phyloP scores from a whole-genome alignment of 129 eudicot species.

The Tagetes erecta region DNA sequence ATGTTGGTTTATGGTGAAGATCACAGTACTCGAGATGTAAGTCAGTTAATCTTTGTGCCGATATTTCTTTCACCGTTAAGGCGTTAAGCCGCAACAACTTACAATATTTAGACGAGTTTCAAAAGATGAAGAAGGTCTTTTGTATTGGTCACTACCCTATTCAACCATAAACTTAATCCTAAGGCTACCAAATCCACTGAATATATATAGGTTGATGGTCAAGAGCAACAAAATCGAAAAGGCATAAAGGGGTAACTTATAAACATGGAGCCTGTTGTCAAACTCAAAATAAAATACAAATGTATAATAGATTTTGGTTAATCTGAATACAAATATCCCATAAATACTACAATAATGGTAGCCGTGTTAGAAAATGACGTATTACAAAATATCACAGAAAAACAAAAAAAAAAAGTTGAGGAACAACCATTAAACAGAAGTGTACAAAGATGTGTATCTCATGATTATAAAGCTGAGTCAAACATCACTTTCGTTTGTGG shows the following conservation, averaged over 20 bases:
- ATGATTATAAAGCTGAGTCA: constrained; percentile 34
- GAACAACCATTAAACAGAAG: constrained; percentile 9
- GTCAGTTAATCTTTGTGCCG: not conserved
- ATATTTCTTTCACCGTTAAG: too few species aligned
- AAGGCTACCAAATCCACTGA: too few species aligned
- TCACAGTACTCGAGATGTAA: not conserved
- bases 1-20: not conserved
- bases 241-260: too few species aligned
- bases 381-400: constrained; percentile 23
- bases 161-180: too few species aligned
- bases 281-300: not conserved
- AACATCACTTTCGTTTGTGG: constrained; percentile 44
- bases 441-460: constrained; percentile 2
- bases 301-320: constrained; percentile 7
- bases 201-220: too few species aligned
- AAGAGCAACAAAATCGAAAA: too few species aligned
- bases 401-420: not conserved
- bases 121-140: too few species aligned
- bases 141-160: too few species aligned
- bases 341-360: constrained; percentile 21
- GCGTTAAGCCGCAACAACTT: too few species aligned
- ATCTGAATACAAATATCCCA: constrained; percentile 5
- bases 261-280: too few species aligned
- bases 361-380: constrained; percentile 31
- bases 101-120: too few species aligned